phyloP scores from a whole-genome alignment of 1,284 basidiomycete genomes.

The Pulchroboletus neoregius region DNA sequence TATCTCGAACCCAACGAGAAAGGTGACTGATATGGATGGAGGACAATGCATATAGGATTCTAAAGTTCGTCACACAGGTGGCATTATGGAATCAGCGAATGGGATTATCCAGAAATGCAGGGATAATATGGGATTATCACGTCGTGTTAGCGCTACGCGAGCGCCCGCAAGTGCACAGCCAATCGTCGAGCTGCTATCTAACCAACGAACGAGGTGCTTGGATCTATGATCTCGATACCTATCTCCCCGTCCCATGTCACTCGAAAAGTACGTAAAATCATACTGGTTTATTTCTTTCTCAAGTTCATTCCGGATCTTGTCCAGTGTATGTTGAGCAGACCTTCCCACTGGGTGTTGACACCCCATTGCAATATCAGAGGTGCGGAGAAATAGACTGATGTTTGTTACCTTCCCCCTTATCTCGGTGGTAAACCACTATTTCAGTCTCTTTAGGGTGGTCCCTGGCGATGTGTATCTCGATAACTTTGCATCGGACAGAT shows the following conservation, averaged over 20 bases:
- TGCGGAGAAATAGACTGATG: slow-evolving; percentile 18
- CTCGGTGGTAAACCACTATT: slow-evolving; percentile 9
- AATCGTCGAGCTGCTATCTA: slow-evolving; percentile 3
- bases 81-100: slow-evolving; percentile 62
- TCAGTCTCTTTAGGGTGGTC: slow-evolving; percentile 53
- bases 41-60: not conserved
- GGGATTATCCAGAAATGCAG: slow-evolving; percentile 31
- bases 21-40: slow-evolving; percentile 37
- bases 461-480: slow-evolving; percentile 48
- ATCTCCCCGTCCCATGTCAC: slow-evolving; percentile 45
- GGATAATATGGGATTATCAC: slow-evolving; percentile 76
- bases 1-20: slow-evolving; percentile 59
- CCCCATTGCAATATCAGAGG: slow-evolving; percentile 48
- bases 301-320: slow-evolving; percentile 18
- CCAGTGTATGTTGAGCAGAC: slow-evolving; percentile 54
- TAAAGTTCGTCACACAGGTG: slow-evolving; percentile 40
- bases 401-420: slow-evolving; percentile 3
- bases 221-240: slow-evolving; percentile 67
- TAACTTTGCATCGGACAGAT: slow-evolving; percentile 71
- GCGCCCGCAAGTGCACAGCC: slow-evolving; percentile 11
- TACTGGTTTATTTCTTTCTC: slow-evolving; percentile 3
- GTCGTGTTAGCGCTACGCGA: slow-evolving; percentile 54
- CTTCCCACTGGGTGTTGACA: slow-evolving; percentile 41
- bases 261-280: slow-evolving; percentile 41
- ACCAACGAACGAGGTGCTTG: slow-evolving; percentile 33